phyloP scores from a whole-genome alignment of 1,284 basidiomycete species.

The Ceratobasidium sp. region DNA sequence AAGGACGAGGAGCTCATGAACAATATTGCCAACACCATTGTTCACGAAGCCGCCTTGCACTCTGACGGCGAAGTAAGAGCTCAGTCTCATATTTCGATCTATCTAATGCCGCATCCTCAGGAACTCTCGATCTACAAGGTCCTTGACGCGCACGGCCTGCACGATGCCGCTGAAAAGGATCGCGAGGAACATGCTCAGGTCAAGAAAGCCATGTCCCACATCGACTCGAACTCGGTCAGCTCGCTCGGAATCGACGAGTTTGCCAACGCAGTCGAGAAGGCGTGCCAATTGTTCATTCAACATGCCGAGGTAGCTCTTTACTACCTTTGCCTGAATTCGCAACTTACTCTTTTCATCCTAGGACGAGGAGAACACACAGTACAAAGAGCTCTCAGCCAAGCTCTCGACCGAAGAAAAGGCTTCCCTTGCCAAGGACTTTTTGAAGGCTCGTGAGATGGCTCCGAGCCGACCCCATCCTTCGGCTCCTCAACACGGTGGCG shows the following conservation, averaged over 20 bases:
- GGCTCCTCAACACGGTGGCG: slow-evolving; percentile 15
- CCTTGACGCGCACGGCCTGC: slow-evolving; percentile 6
- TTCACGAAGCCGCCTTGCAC: slow-evolving; percentile 19
- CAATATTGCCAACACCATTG: slow-evolving; percentile 26
- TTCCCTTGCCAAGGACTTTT: not conserved
- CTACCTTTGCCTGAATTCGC: not conserved
- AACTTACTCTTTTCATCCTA: not conserved
- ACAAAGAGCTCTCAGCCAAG: slow-evolving; percentile 24
- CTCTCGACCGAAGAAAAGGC: slow-evolving; percentile 3
- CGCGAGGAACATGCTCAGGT: slow-evolving; percentile 12
- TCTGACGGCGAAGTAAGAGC: slow-evolving; percentile 14
- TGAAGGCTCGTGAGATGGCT: slow-evolving; percentile 27
- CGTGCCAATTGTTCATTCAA: slow-evolving; percentile 18
- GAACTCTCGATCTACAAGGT: slow-evolving; percentile 29
- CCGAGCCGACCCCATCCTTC: slow-evolving; percentile 29
- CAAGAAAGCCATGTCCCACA: slow-evolving; percentile 18
- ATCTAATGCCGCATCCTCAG: not conserved
- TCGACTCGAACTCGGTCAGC: slow-evolving; percentile 10
- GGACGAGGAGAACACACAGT: slow-evolving; percentile 22
- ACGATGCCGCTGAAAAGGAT: slow-evolving; percentile 23
- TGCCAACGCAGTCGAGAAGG: slow-evolving; percentile 15
- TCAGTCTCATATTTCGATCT: not conserved
- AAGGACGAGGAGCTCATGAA: slow-evolving; percentile 21
- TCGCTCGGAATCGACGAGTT: slow-evolving; percentile 22
- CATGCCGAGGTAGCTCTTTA: slow-evolving; percentile 6